Evolutionary conservation across 2,329 filamentous ascomycete species (phyloP), one percentile per base, ranked within the genome.

Genomic region (Fusarium tupiense): DNA sequence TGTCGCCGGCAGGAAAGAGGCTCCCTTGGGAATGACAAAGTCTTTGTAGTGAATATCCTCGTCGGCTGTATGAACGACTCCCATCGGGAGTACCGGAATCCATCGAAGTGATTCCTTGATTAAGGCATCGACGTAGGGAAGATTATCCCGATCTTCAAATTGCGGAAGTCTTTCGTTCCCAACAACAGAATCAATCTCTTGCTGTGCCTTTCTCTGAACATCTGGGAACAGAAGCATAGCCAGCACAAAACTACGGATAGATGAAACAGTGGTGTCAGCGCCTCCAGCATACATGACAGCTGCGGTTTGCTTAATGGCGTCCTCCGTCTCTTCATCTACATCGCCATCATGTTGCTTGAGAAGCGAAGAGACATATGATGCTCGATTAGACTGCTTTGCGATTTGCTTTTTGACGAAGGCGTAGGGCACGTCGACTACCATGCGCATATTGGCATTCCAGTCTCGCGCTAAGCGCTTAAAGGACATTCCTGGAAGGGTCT

Each of bases 11-110:
- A 79, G 41, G 1, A 80, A 31, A 3, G 49, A 26, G 1, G 78
- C 57, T 14, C 72, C 77, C 6, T 79, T 76, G 0, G 79, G 77
- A 3, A 81, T 77, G 1, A 59, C 29, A 13, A 76, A 73, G 0
- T 72, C 74, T 13, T 70, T 60, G 14, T 65, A 80, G 2, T 66
- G 14, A 1, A 76, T 57, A 1, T 80, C 77, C 10, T 80, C 79
- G 1, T 78, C 77, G 0, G 84, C 83, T 3, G 77, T 74, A 52
- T 85, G 82, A 2, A 80, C 73, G 3, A 87, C 77, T 2, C 80
- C 76, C 57, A 84, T 73, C 0, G 82, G 80, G 0, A 76, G 54
- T 1, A 81, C 64, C 0, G 80, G 77, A 20, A 69, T 72, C 78
- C 77, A 82, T 5, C 80, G 43, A 5, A 73, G 37, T 0, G 68